phyloP scores from a whole-genome alignment of 306 rosid species.

The Medicago ruthenica region DNA sequence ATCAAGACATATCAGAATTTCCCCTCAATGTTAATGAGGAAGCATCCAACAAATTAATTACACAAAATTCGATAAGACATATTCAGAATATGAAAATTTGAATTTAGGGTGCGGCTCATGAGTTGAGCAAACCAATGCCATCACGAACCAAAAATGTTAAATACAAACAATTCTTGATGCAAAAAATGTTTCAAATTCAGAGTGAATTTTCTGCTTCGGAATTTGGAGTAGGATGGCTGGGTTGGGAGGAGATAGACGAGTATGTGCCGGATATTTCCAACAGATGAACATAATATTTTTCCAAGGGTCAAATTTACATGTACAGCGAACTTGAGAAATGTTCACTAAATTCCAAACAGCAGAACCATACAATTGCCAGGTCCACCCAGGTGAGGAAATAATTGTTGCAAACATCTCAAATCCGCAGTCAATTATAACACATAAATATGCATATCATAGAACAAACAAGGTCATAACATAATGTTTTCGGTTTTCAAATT shows the following conservation, averaged over 20 bases:
- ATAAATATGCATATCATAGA: constrained; percentile 11
- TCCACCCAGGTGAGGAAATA: not conserved
- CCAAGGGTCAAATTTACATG: constrained; percentile 6
- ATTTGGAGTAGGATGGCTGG: too few relatives aligned
- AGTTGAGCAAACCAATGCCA: not conserved
- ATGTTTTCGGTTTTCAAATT: constrained; percentile 13
- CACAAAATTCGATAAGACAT: not conserved
- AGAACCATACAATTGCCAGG: constrained; percentile 7
- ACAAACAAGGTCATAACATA: constrained; percentile 25
- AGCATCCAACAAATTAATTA: not conserved
- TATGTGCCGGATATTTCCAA: constrained; percentile 11
- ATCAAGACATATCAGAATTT: constrained; percentile 37
- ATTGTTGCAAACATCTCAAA: constrained; percentile 4
- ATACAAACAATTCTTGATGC: constrained; percentile 13
- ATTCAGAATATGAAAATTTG: not conserved
- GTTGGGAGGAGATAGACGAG: not conserved
- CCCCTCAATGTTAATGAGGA: not conserved
- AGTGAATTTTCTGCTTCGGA: not conserved
- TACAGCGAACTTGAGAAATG: not conserved
- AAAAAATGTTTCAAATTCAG: constrained; percentile 1
- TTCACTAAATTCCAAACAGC: constrained; percentile 14
- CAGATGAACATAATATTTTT: constrained; percentile 22
- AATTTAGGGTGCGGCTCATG: not conserved
- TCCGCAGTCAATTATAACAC: constrained; percentile 3
- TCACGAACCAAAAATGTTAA: constrained; percentile 1